These are phyloP conservation scores for Nannochloropsis salina DNA, from an alignment of 108 stramenopile species.

Conservation along the genomic window DNA sequence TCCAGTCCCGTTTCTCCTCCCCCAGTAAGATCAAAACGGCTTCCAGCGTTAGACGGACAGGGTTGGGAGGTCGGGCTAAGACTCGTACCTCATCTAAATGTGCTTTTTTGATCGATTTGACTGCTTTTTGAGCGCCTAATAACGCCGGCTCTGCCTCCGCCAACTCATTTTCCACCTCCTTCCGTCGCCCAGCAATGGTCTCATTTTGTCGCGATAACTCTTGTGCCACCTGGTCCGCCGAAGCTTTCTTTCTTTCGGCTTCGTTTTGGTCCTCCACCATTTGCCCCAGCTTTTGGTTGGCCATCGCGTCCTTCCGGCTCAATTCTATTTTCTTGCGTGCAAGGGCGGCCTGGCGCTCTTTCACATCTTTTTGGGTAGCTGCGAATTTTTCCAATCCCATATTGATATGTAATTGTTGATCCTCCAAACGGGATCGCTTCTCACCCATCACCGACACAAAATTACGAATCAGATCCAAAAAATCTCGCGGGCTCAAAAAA, in stretches of 20 bases:
- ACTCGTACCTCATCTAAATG: conserved; percentile 91
- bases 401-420: conserved; percentile 89
- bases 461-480: conserved; percentile 83
- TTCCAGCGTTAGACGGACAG: conserved; percentile 85
- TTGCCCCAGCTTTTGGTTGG: conserved; percentile 89
- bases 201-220: conserved; percentile 79
- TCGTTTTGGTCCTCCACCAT: conserved; percentile 97
- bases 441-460: conserved; percentile 74
- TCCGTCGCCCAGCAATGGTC: conserved; percentile 42
- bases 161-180: conserved; percentile 69
- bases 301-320: conserved; percentile 72
- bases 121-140: conserved; percentile 70
- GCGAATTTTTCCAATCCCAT: conserved; percentile 86
- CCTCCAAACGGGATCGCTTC: conserved; percentile 71
- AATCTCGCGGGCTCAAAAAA: conserved; percentile 87
- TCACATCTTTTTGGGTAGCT: conserved; percentile 86
- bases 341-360: conserved; percentile 62
- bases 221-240: conserved; percentile 78
- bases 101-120: conserved; percentile 86
- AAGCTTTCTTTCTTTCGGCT: conserved; percentile 83
- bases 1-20: conserved; percentile 78
- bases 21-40: conserved; percentile 93
- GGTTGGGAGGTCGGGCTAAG: conserved; percentile 82
- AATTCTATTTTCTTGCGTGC: conserved; percentile 52
- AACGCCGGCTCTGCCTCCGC: conserved; percentile 94